Conservation (phyloP, 345 rosid genomes). For the Acer yangbiense region DNA sequence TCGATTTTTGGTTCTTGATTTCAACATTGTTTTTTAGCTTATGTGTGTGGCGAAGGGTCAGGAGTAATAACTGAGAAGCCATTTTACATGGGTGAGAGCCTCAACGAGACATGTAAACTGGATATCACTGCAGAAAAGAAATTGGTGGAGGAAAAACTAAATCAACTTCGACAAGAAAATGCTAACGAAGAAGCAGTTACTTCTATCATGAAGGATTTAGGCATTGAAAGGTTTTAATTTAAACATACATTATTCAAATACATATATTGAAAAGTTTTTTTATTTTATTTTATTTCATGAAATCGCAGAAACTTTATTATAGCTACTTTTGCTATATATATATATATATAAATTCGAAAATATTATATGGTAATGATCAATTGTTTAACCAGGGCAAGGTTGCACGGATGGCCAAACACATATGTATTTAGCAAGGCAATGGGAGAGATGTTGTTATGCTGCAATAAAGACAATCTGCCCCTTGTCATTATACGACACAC, state of each 20-base stretch:
- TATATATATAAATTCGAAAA: too few relatives aligned
- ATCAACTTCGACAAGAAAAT: slow-evolving; percentile 26
- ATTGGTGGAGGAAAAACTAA: slow-evolving; percentile 32
- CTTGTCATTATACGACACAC: slow-evolving; percentile 65
- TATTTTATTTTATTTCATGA: too few relatives aligned
- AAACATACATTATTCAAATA: not conserved
- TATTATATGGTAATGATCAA: too few relatives aligned
- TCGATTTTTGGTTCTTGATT: too few relatives aligned
- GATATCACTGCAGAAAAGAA: slow-evolving; percentile 40
- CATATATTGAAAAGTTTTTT: too few relatives aligned
- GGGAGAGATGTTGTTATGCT: slow-evolving; percentile 74
- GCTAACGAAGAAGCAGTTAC: slow-evolving; percentile 31
- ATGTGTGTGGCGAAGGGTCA: slow-evolving; percentile 55
- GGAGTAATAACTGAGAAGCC: slow-evolving; percentile 48
- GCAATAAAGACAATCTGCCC: slow-evolving; percentile 44
- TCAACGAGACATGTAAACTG: slow-evolving; percentile 32
- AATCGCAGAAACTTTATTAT: too few relatives aligned
- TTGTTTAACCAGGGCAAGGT: slow-evolving; percentile 48
- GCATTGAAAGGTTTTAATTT: slow-evolving; percentile 40
- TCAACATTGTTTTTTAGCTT: slow-evolving; percentile 29
- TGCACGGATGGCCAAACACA: slow-evolving; percentile 67
- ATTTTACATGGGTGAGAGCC: slow-evolving; percentile 42
- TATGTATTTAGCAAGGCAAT: slow-evolving; percentile 82
- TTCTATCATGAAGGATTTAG: slow-evolving; percentile 51
- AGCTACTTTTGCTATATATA: too few relatives aligned